Evolutionary conservation across 2,329 filamentous ascomycete genomes (phyloP), one percentile per base, ranked within the genome.

Genomic region (Myriosclerotinia curreyana): DNA sequence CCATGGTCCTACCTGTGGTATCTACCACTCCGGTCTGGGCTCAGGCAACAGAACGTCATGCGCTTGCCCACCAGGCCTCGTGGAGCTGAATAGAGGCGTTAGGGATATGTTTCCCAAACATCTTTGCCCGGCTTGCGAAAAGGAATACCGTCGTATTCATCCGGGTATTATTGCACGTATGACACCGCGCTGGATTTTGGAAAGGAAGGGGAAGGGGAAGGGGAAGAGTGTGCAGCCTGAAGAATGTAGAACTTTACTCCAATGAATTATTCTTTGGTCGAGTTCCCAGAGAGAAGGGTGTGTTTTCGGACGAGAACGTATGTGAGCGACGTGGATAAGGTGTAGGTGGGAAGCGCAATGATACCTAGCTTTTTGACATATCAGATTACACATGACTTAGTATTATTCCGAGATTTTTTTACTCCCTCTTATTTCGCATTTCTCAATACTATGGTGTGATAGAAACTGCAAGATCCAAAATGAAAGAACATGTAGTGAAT

Each of bases 1-100:
- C n/a, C 52, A 54, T 6, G 4, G 36, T 12, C 22, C 36, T 1
- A 40, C 12, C n/a, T 54, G 34, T 7, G 36, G 36, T 1, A 25
- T 54, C 36, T 54, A 54, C n/a, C 52, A 54, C 52, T 54, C 52
- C 2, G 52, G 52, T 25, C 34, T 40, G 8, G 52, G 52, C 3
- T 7, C 52, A 1, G 36, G 52, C 34, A 20, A 40, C 11, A 11
- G 34, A 25, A 54, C 5, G 14, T 5, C 14, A 1, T 54, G 52
- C n/a, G 14, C 52, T 1, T 54, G 52, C 40, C 36, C 52, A 17
- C 34, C 36, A 9, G 36, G n/a, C 11, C 36, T 40, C 1, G n/a
- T 54, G 8, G 22, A 54, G 11, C 7, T 54, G 7, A 54, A 54
- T 17, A 20, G 52, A 40, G 52, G 7, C 2, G 34, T 54, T 3